phyloP scores from a whole-genome alignment of 1,139 yeast genomes.

The Yamadazyma conglobata region DNA sequence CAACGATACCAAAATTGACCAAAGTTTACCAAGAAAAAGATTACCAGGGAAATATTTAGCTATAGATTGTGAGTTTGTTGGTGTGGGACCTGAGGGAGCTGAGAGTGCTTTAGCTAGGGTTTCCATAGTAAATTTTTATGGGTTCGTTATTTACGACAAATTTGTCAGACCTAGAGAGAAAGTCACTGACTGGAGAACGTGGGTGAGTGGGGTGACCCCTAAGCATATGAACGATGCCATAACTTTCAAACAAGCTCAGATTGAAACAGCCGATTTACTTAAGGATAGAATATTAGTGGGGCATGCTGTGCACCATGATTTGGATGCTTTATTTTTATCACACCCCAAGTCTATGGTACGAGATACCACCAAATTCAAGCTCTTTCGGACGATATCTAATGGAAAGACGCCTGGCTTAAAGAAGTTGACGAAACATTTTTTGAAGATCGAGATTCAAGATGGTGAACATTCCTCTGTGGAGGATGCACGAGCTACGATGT shows the following conservation, averaged over 20 bases:
- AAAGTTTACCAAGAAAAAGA: conserved; percentile 21
- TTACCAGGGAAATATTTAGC: conserved; percentile 73
- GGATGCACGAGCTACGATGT: conserved; percentile 88
- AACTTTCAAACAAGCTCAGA: conserved; percentile 63
- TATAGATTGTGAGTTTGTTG: conserved; percentile 93
- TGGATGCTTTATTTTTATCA: conserved; percentile 60
- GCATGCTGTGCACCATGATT: conserved; percentile 80
- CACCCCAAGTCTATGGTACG: conserved; percentile 65
- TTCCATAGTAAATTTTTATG: conserved; percentile 80
- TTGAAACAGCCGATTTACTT: conserved; percentile 47
- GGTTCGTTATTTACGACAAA: conserved; percentile 64
- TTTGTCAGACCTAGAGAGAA: conserved; percentile 71
- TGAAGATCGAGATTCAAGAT: conserved; percentile 63
- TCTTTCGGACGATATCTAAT: conserved; percentile 54
- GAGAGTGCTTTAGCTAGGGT: conserved; percentile 80
- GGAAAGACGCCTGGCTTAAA: conserved; percentile 76
- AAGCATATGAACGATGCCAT: conserved; percentile 65
- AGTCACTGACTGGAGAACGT: conserved; percentile 90
- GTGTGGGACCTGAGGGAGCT: conserved; percentile 71
- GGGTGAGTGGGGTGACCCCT: conserved; percentile 88
- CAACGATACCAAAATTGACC: conserved; percentile 4
- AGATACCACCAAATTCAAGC: conserved; percentile 68
- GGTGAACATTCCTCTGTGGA: conserved; percentile 86
- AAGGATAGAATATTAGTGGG: conserved; percentile 66
- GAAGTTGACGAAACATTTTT: conserved; percentile 54